Percentiles rank a stretch among this genome's conserved stretches.
Evolutionary conservation across 805 yeast genomes (phyloP).

Genomic region (Millerago galiae): DNA sequence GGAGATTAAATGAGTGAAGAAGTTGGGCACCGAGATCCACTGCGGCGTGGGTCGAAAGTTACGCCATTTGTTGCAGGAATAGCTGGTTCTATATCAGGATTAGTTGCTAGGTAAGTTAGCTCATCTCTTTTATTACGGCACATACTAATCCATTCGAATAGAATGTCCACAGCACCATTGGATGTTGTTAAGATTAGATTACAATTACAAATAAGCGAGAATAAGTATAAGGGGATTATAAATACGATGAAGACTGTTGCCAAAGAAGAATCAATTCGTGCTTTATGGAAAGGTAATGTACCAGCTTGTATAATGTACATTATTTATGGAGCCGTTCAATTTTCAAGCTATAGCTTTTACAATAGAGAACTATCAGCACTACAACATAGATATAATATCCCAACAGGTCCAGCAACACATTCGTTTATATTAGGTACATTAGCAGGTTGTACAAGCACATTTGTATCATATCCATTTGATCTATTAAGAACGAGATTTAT

Average conservation of each 20-base stretch:
- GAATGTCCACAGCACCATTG: conserved; percentile 67
- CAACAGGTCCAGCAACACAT: conserved; percentile 24
- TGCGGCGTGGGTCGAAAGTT: conserved; percentile 36
- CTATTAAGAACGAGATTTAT: conserved; percentile 82
- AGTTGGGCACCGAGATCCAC: conserved; percentile 31
- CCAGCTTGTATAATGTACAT: conserved; percentile 88
- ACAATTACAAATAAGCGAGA: conserved; percentile 44
- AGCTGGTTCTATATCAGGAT: conserved; percentile 44
- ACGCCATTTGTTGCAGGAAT: conserved; percentile 33
- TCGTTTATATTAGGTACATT: conserved; percentile 59
- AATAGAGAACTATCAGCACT: conserved; percentile 38
- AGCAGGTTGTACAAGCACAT: conserved; percentile 72
- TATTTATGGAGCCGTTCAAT: conserved; percentile 80
- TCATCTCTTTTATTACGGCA: neutral
- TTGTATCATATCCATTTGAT: conserved; percentile 82
- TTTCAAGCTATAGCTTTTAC: conserved; percentile 57
- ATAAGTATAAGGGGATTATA: conserved; percentile 30
- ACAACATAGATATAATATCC: conserved; percentile 12
- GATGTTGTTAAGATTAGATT: conserved; percentile 74
- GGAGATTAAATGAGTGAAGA: neutral
- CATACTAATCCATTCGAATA: conserved; percentile 11
- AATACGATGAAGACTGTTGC: conserved; percentile 38
- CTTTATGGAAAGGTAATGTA: conserved; percentile 94
- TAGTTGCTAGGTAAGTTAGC: conserved; percentile 27
- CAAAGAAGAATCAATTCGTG: conserved; percentile 59